Evolutionary conservation across 192 early-diverging fungal species (phyloP).

Genomic region (Umbelopsis ramanniana): DNA sequence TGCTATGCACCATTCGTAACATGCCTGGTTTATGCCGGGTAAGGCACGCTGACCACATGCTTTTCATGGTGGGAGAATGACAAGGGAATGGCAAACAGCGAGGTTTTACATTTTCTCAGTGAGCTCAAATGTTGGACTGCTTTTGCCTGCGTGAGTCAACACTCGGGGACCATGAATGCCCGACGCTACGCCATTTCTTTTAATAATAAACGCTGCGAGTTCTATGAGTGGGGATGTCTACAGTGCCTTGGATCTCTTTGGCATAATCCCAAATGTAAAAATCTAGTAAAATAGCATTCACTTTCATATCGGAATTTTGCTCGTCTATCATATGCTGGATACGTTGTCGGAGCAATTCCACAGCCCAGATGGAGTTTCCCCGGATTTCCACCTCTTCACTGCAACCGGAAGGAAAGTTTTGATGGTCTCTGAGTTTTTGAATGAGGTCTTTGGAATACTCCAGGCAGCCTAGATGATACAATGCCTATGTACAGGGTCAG

Average conservation of each 20-base stretch:
- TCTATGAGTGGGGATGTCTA: conserved; percentile 68
- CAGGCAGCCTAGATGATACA: conserved; percentile 71
- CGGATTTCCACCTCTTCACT: conserved; percentile 80
- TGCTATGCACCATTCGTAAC: not conserved
- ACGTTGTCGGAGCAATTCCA: conserved; percentile 60
- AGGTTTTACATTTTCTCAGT: too few species aligned
- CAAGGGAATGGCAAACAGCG: too few species aligned
- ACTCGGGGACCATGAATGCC: too few species aligned
- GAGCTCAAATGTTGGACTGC: not conserved
- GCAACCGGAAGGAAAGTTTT: conserved; percentile 61
- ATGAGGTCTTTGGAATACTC: conserved; percentile 66
- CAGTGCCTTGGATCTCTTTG: conserved; percentile 60
- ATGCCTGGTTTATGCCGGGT: not conserved
- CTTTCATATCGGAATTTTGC: conserved; percentile 22
- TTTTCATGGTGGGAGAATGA: too few species aligned
- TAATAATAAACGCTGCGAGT: conserved; percentile 69
- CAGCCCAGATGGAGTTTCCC: conserved; percentile 79
- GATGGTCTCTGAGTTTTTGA: conserved; percentile 42
- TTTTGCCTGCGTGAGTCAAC: not conserved
- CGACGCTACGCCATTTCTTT: not conserved
- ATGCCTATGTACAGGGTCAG: conserved; percentile 47
- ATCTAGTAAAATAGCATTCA: conserved; percentile 85
- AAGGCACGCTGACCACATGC: too few species aligned
- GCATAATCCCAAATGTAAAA: conserved; percentile 91
- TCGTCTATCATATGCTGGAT: conserved; percentile 43